Percentiles rank a stretch among this genome's conserved stretches.
phyloP scores from a whole-genome alignment of 2,329 filamentous ascomycete genomes.

The Trematosphaeria pertusa region DNA sequence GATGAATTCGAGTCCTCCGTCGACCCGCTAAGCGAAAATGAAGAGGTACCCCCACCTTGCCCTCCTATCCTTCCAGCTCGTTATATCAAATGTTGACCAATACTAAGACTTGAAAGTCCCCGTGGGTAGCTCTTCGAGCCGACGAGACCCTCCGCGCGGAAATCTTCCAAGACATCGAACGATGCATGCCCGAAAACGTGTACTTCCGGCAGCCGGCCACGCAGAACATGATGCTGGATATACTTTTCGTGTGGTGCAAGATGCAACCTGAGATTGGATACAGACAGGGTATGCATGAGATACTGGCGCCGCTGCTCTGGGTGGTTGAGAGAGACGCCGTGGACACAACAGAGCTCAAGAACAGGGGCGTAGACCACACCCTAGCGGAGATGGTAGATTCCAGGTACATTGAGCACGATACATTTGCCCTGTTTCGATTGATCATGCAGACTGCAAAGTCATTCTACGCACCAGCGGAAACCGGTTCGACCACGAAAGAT shows the following conservation, averaged over 20 bases:
- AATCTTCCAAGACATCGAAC: slow-evolving; percentile 92
- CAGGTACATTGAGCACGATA: slow-evolving; percentile 84
- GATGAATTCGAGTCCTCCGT: slow-evolving; percentile 76
- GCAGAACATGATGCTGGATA: slow-evolving; percentile 82
- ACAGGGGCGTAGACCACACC: slow-evolving; percentile 30
- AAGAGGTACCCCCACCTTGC: slow-evolving; percentile 58
- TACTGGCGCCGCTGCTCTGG: slow-evolving; percentile 88
- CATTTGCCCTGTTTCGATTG: slow-evolving; percentile 82
- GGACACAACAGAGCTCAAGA: slow-evolving; percentile 48
- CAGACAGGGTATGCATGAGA: slow-evolving; percentile 98
- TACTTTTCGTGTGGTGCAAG: slow-evolving; percentile 95
- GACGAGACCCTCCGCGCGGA: slow-evolving; percentile 86
- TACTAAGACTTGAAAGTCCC: slow-evolving; percentile 71
- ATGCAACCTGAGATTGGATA: slow-evolving; percentile 87
- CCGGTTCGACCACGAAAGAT: slow-evolving; percentile 42
- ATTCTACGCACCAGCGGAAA: slow-evolving; percentile 77
- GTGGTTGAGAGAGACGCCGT: slow-evolving; percentile 84
- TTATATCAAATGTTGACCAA: slow-evolving; percentile 48
- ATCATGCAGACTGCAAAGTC: slow-evolving; percentile 87
- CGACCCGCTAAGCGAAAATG: slow-evolving; percentile 88
- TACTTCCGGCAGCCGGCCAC: slow-evolving; percentile 84
- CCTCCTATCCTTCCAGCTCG: slow-evolving; percentile 20
- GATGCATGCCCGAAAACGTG: slow-evolving; percentile 86
- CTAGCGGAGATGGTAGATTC: slow-evolving; percentile 67
- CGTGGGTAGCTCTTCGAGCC: slow-evolving; percentile 84